Percentiles rank a stretch among this genome's conserved stretches.
These are phyloP conservation scores for Penicillium sp. DNA, from an alignment of 2,329 filamentous ascomycete species.

Conservation along the genomic window DNA sequence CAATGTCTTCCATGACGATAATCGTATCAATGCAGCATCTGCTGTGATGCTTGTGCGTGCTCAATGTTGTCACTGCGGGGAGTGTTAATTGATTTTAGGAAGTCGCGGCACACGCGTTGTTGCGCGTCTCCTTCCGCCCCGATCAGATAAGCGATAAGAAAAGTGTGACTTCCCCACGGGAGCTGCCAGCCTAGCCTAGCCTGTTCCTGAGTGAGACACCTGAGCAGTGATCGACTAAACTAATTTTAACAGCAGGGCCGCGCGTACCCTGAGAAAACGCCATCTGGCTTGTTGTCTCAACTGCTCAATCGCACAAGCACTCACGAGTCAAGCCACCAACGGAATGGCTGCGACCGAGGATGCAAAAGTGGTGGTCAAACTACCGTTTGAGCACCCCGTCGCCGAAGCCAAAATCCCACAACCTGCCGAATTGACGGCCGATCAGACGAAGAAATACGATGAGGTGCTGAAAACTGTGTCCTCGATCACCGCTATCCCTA, in stretches of 20 bases:
- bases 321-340: background rate
- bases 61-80: background rate
- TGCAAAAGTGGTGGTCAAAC: conserved; percentile 43
- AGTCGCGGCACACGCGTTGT: conserved; percentile 12
- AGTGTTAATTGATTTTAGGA: conserved; percentile 9
- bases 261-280: too few relatives aligned
- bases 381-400: conserved; percentile 57
- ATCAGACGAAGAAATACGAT: conserved; percentile 79
- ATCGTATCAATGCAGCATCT: background rate
- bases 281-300: background rate
- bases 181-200: background rate
- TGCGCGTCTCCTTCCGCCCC: too few relatives aligned
- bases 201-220: background rate
- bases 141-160: conserved; percentile 8
- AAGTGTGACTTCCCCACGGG: background rate
- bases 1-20: conserved; percentile 46
- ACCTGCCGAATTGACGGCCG: conserved; percentile 61
- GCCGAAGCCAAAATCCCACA: conserved; percentile 56
- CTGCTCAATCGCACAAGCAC: too few relatives aligned
- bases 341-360: conserved; percentile 35
- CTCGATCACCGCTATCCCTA: conserved; percentile 67
- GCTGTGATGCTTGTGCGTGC: background rate
- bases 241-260: too few relatives aligned
- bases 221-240: too few relatives aligned
- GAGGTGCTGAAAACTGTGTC: conserved; percentile 67